Base-by-base conservation (phyloP, 768 basidiomycete genomes). In the Gautieria morchelliformis region DNA sequence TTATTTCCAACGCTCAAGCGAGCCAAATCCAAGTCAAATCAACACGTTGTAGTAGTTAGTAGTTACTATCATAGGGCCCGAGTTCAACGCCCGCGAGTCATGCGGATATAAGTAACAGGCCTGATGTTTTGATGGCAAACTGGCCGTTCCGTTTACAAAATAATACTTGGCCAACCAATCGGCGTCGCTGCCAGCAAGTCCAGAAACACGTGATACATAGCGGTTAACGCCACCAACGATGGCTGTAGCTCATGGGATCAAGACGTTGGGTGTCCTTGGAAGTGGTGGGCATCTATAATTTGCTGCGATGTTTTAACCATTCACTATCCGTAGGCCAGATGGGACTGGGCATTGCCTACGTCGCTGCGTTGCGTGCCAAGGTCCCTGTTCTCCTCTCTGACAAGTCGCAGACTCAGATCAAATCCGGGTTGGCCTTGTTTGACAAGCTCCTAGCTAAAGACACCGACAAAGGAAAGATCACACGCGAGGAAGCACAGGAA, bases 301-400 rank as follows among this genome's bases (percentile, higher is more conserved):
- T 5, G 5, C 17, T 20, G 30, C 11, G 52, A 51, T 51, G 9
- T 39, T 30, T 24, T 17, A 2, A 11, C 17, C 37, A 51, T n/a
- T 4, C 4, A 41, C 17, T 20, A 45, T 46, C 19, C 33, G 65
- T 67, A 37, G 69, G 67, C 27, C 74, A 75, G 61, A 76, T 75
- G 74, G 94, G 94, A 61, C 82, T 89, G 0, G 95, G 94, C 1
- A 97, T 98, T 48, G 90, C 93, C 60, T 79, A 87, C 53, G 92
- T 95, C 42, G 78, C 92, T 19, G 87, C 90, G 40, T 75, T 93
- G 22, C 83, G 87, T 35, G 95, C 94, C 42, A 84, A 84, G 65
- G 84, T 94, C 5, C 84, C 89, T 3, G 90, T 96, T 4, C 75
- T 89, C 37, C 69, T 98, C n/a, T 79, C 90, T 63, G 94, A 98